Evolutionary conservation across 768 basidiomycete species (phyloP), one percentile per base, ranked within the genome.

Genomic region (Neoboletus subvelutipes): DNA sequence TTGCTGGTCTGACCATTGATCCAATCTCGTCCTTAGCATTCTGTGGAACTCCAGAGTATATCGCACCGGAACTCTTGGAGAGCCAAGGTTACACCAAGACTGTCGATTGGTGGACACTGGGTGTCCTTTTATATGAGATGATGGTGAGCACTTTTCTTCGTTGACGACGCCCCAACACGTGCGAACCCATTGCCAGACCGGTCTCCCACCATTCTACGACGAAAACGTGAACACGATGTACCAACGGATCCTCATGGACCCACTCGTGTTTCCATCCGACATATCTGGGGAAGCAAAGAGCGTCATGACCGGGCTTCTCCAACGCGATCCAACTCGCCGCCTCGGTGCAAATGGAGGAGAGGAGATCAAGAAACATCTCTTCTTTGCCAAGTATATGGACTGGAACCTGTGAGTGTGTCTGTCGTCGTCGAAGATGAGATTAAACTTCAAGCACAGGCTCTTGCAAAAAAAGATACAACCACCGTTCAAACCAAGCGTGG

Each of bases 211-310:
- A 4, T 98, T 97, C 82, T 99, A 98, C 72, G 95, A 98, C 66
- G 96, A 99, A 72, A 97, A 98, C 71, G 95, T 96, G 42, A 95
- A 96, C 76, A 89, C 90, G 42, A 97, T 95, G 94, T 95, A 96
- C 70, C 90, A 94, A 72, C 88, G 95, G 57, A 98, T 98, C 69
- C 82, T 98, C 26, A 82, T 87, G 26, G 96, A 99, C 67, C 96
- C 95, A 1, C 83, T 99, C 37, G 80, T 89, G 37, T 98, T 99
- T 81, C 90, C 92, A 9, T 77, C 86, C 12, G 95, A 98, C 64
- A 89, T 98, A 77, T 79, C 88, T 1, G 74, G 83, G 1, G 96
- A 99, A 68, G 96, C 97, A 1, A 81, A 86, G 64, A 90, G 90
- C 55, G 86, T 99, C 46, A 91, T 99, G 79, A 85, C 83, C 0